Percentiles rank a stretch among this genome's conserved stretches.
Evolutionary conservation across 2,329 filamentous ascomycete genomes (phyloP).

Genomic region (Cordyceps cicadae): DNA sequence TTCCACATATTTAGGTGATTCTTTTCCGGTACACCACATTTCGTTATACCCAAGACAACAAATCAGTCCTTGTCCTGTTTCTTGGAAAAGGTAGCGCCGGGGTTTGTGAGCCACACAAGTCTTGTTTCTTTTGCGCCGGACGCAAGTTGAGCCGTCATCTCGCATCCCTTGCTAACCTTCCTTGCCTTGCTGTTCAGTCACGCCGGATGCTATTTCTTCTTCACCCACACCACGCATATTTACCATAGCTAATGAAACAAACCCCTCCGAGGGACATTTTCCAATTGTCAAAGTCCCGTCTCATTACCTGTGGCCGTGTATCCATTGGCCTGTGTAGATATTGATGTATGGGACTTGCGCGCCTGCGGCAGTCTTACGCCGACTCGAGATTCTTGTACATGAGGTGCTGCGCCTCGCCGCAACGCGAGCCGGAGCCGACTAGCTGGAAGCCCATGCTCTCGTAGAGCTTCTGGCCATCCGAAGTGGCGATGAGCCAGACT

Average conservation of each 20-base stretch:
- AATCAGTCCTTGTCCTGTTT: background rate
- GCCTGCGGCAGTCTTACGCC: background rate
- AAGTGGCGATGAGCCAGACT: constrained; percentile 3
- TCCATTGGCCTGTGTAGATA: background rate
- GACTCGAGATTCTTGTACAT: background rate
- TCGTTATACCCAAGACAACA: constrained; percentile 2
- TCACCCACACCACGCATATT: background rate
- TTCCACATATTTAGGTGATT: background rate
- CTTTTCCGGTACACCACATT: background rate
- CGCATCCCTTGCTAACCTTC: background rate
- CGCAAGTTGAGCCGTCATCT: constrained; percentile 4
- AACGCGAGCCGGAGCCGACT: background rate
- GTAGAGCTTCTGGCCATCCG: background rate
- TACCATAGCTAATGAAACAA: constrained; percentile 1
- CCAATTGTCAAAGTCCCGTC: background rate
- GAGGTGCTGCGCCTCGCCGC: constrained; percentile 5
- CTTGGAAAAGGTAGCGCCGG: background rate
- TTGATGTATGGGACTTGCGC: too few relatives aligned
- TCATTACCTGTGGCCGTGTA: background rate
- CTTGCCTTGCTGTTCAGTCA: background rate
- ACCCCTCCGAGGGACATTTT: background rate
- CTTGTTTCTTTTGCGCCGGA: constrained; percentile 6
- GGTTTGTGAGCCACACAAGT: background rate
- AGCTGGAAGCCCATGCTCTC: background rate
- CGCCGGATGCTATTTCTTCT: background rate